Evolutionary conservation across 345 rosid species (phyloP).

Genomic region (Reutealis trisperma): DNA sequence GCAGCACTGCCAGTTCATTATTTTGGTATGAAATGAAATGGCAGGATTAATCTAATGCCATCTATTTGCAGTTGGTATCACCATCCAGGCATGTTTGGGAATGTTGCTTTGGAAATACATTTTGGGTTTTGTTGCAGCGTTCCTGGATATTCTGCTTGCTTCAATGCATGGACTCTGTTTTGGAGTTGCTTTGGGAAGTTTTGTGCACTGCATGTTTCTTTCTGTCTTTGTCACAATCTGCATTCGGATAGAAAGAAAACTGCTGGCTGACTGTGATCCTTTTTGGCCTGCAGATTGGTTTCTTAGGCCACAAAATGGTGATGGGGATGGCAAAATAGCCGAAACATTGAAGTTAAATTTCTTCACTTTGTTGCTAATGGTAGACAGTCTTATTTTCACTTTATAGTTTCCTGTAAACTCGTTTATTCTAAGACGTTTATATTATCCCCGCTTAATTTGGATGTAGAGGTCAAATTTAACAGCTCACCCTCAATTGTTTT

Average conservation of each 20-base stretch:
- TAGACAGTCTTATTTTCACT: neutral
- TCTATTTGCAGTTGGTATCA: neutral
- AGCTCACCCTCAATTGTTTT: neutral
- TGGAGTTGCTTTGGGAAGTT: neutral
- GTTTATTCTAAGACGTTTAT: neutral
- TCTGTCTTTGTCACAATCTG: neutral
- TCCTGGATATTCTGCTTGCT: neutral
- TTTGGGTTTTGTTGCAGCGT: neutral
- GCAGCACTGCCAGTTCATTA: constrained; percentile 50
- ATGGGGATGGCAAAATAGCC: neutral
- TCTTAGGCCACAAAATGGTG: neutral
- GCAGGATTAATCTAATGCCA: neutral
- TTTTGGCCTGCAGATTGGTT: neutral
- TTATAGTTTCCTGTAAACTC: constrained; percentile 3
- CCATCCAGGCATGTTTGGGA: neutral
- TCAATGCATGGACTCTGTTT: neutral
- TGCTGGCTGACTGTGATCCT: neutral
- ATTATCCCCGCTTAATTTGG: neutral
- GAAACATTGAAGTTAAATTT: constrained; percentile 3
- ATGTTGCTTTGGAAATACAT: neutral
- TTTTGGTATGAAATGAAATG: constrained; percentile 21
- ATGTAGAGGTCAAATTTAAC: constrained; percentile 1
- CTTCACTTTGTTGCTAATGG: neutral
- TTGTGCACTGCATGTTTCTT: neutral
- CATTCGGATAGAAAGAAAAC: neutral